These are phyloP conservation scores for Solanum corneliomulleri DNA, from an alignment of 257 asterid species.

Conservation along the genomic window DNA sequence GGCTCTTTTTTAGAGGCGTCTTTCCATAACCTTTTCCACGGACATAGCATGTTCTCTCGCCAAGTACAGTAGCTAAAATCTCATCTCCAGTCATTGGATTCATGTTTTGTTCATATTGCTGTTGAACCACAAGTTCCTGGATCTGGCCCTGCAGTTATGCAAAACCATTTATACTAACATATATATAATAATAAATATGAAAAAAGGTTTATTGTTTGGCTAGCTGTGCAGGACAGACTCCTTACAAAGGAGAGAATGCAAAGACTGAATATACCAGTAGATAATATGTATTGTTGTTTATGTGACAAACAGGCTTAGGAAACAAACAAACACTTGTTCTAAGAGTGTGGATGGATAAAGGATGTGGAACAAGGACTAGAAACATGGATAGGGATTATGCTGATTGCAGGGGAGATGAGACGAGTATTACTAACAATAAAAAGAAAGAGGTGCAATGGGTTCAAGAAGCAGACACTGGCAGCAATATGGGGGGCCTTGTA, in stretches of 20 bases:
- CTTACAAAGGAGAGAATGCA: background rate
- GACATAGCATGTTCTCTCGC: background rate
- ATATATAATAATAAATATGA: background rate
- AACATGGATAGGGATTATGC: background rate
- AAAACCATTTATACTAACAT: background rate
- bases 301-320: background rate
- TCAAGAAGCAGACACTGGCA: background rate
- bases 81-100: background rate
- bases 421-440: background rate
- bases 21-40: constrained; percentile 2
- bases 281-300: background rate
- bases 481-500: background rate
- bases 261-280: background rate
- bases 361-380: background rate
- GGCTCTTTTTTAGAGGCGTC: background rate
- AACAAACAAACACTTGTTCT: background rate
- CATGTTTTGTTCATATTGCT: background rate
- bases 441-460: background rate
- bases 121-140: background rate
- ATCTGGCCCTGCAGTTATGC: background rate
- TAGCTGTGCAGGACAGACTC: background rate
- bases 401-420: background rate
- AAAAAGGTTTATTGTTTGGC: background rate
- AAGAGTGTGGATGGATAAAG: background rate
- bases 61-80: background rate